phyloP scores from a whole-genome alignment of 2,329 filamentous ascomycete species.

The Apiospora sp. region DNA sequence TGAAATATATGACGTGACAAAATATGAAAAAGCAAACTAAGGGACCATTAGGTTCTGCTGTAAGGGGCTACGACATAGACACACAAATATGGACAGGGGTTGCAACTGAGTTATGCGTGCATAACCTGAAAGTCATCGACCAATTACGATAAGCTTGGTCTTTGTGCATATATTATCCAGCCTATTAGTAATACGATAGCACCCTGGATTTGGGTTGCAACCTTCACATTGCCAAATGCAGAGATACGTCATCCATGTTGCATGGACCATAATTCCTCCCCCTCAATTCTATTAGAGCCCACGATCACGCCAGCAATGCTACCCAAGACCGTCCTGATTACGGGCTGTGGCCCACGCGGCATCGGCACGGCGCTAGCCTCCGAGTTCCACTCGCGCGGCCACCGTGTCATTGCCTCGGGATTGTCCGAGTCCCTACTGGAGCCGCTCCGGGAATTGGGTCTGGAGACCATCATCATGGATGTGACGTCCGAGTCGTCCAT shows the following conservation, averaged over 20 bases:
- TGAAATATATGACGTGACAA: too few relatives aligned
- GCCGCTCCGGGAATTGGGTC: constrained; percentile 29
- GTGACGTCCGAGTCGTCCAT: constrained; percentile 37
- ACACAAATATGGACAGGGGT: too few relatives aligned
- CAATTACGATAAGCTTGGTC: neutral
- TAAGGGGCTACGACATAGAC: neutral
- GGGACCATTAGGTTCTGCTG: neutral
- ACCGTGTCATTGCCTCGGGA: constrained; percentile 42
- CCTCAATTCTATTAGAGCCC: neutral
- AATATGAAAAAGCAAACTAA: too few relatives aligned
- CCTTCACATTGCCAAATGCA: neutral
- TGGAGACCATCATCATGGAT: constrained; percentile 37
- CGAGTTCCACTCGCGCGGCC: constrained; percentile 41
- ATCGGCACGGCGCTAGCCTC: constrained; percentile 34
- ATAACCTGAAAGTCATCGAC: too few relatives aligned
- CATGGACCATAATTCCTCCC: neutral
- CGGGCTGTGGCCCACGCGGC: constrained; percentile 37
- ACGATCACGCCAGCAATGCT: constrained; percentile 28
- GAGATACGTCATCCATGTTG: neutral
- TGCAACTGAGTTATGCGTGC: too few relatives aligned
- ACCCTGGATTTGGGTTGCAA: neutral
- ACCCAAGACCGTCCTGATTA: constrained; percentile 39
- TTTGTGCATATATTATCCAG: neutral
- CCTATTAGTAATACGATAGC: neutral
- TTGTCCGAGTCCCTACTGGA: constrained; percentile 33